A percentile compares a stretch with the other conserved stretches of the same genome.
Conservation (phyloP, 139 green algal species). For the Zygnema circumcarinatum region DNA sequence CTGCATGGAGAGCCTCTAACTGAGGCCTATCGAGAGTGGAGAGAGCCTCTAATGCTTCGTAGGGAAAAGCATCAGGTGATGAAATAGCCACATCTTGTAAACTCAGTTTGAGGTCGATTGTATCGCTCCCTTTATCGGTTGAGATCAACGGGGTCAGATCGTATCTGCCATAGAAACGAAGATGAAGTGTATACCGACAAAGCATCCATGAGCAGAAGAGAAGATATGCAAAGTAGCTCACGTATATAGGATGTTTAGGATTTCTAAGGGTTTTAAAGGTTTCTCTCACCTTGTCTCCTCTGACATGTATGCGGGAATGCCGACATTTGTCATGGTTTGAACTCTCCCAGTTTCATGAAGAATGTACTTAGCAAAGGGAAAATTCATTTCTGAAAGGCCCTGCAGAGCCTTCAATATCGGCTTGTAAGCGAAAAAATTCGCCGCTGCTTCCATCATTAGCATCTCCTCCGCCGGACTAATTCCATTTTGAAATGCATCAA, state of each 20-base stretch:
- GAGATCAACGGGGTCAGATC: too few species aligned
- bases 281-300: neutral
- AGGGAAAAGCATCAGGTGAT: conserved; percentile 21
- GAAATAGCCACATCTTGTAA: conserved; percentile 2
- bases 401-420: conserved; percentile 78
- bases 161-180: too few species aligned
- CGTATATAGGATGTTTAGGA: too few species aligned
- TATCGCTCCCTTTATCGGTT: too few species aligned
- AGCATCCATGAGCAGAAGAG: too few species aligned
- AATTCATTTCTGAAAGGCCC: conserved; percentile 33
- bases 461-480: neutral
- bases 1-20: conserved; percentile 61
- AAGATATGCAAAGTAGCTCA: too few species aligned
- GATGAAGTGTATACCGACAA: too few species aligned
- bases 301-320: conserved; percentile 24
- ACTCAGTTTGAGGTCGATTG: too few species aligned
- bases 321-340: neutral
- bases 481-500: neutral
- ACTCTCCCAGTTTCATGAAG: neutral
- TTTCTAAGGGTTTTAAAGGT: too few species aligned
- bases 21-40: conserved; percentile 65
- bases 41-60: conserved; percentile 32
- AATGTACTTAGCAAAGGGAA: conserved; percentile 53
- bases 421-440: conserved; percentile 80
- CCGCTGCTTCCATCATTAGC: conserved; percentile 64